Evolutionary conservation across 1,284 basidiomycete genomes (phyloP).

Genomic region (Austropuccinia psidii): DNA sequence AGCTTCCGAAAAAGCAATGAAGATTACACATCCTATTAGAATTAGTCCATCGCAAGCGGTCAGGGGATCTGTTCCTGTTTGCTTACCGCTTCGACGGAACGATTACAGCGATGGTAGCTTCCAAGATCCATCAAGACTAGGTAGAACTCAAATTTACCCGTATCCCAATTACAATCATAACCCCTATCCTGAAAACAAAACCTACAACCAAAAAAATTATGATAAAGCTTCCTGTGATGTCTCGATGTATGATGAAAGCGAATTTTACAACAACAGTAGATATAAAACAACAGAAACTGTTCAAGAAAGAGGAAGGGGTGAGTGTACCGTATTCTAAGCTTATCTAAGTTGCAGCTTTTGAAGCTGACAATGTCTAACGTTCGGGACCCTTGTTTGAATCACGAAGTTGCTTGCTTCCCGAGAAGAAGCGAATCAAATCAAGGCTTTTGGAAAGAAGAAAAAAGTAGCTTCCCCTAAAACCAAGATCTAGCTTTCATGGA

Average conservation of each 20-base stretch:
- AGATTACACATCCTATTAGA: conserved; percentile 3
- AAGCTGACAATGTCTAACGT: too few relatives aligned
- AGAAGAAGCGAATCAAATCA: too few relatives aligned
- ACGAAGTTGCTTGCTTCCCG: too few relatives aligned
- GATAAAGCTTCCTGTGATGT: background rate
- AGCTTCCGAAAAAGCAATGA: background rate
- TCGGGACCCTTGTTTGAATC: too few relatives aligned
- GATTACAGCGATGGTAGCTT: background rate
- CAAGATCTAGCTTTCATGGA: too few relatives aligned
- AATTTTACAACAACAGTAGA: conserved; percentile 17
- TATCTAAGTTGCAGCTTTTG: too few relatives aligned
- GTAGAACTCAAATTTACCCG: background rate
- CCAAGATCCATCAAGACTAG: background rate
- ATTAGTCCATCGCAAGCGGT: conserved; percentile 3
- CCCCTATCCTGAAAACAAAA: background rate
- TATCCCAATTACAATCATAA: background rate
- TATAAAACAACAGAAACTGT: background rate
- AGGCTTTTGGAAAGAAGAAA: too few relatives aligned
- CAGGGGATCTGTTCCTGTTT: background rate
- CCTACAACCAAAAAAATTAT: background rate
- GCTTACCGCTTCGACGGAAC: background rate
- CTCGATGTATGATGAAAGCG: conserved; percentile 11
- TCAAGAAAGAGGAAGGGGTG: background rate
- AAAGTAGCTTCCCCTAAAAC: too few relatives aligned
- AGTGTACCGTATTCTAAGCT: too few relatives aligned